phyloP scores from a whole-genome alignment of 176 grass and related monocot genomes.

The Avena atlantica region DNA sequence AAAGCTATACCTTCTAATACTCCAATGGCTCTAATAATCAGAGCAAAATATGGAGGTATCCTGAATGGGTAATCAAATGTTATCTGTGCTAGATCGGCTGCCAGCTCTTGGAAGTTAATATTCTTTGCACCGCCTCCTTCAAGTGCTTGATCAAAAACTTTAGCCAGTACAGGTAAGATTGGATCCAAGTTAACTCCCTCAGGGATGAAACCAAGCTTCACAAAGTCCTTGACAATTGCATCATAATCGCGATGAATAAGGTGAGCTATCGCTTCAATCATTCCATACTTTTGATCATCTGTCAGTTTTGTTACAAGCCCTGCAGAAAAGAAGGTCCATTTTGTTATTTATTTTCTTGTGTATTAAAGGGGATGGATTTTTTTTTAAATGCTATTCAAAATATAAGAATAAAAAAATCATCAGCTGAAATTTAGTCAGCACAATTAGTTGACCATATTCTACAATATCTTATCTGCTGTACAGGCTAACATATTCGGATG shows the following conservation, averaged over 20 bases:
- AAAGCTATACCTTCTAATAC: conserved; percentile 98
- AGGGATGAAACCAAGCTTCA: conserved; percentile 94
- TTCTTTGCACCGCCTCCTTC: conserved; percentile 99
- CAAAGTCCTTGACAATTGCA: conserved; percentile 95
- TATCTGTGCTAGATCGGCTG: conserved; percentile 95
- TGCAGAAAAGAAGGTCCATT: conserved; percentile 33
- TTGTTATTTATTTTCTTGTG: conserved; percentile 10
- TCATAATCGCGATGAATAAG: conserved; percentile 98
- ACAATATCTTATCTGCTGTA: neutral
- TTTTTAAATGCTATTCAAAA: no score
- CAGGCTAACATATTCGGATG: conserved; percentile 9
- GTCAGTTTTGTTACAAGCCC: conserved; percentile 97
- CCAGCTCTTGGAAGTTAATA: conserved; percentile 97
- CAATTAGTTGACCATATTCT: neutral
- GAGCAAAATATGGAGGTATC: conserved; percentile 96
- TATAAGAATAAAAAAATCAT: neutral
- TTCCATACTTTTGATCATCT: conserved; percentile 95
- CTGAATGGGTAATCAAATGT: conserved; percentile 99
- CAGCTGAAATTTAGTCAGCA: neutral
- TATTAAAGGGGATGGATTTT: neutral
- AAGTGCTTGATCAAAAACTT: conserved; percentile 98
- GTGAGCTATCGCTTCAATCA: conserved; percentile 99
- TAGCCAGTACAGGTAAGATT: conserved; percentile 90
- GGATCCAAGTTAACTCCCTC: conserved; percentile 96
- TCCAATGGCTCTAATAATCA: conserved; percentile 98